phyloP scores from a whole-genome alignment of 1,284 basidiomycete species.

The Sanghuangporus weigelae region DNA sequence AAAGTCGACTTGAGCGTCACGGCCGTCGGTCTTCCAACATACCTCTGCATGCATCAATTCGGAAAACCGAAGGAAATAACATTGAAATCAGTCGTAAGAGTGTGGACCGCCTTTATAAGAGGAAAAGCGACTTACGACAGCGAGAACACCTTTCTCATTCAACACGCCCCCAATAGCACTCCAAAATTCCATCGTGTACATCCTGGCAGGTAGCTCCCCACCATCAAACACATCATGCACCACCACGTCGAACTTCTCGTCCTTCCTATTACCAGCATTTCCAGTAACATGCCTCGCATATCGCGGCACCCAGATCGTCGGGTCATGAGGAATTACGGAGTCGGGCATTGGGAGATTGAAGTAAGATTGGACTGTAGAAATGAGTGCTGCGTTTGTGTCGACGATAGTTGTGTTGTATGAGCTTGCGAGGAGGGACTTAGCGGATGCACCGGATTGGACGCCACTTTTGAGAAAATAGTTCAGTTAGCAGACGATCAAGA shows the following conservation, averaged over 20 bases:
- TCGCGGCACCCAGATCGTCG: background rate
- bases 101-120: background rate
- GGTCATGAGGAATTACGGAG: background rate
- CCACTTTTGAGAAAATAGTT: background rate
- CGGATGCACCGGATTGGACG: background rate
- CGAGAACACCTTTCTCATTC: constrained; percentile 3
- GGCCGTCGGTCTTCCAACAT: constrained; percentile 3
- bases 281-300: background rate
- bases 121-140: constrained; percentile 6
- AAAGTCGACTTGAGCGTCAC: constrained; percentile 11
- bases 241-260: constrained; percentile 5
- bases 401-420: constrained; percentile 11
- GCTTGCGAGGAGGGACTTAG: constrained; percentile 3
- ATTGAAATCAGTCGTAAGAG: background rate
- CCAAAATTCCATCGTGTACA: constrained; percentile 12
- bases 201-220: constrained; percentile 2
- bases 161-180: background rate
- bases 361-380: background rate
- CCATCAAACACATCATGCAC: constrained; percentile 9
- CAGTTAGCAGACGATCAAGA: background rate
- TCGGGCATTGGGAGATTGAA: constrained; percentile 3
- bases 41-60: constrained; percentile 1
- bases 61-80: background rate
- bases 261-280: background rate
- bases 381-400: background rate